Base-by-base conservation (phyloP, 176 grass and related monocot species). In the Pontederia paniculata region DNA sequence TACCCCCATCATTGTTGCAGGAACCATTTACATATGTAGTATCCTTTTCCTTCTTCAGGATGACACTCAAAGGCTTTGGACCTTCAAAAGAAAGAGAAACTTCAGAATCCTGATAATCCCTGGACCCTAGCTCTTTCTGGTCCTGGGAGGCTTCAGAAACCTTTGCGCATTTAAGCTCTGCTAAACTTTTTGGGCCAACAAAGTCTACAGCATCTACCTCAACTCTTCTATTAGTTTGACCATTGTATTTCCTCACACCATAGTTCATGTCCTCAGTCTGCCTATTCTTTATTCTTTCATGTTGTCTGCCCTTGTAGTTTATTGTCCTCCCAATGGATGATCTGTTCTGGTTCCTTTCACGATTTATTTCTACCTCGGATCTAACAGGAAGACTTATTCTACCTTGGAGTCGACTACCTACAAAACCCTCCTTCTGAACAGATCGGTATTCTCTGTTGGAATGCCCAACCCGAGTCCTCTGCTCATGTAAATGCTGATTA, bases 41-140 rank as follows among this genome's bases (percentile, higher is more conserved):
- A 65, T 79, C 68, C 72, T 77, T 74, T 78, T 98, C 91, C 78
- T 69, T 82, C 77, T 85, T 77, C 44, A 98, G 72, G 65, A 98
- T 98, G 45, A 84, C 62, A 9, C 83, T 93, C 10, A 98, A 73
- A 8, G 83, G 80, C 65, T 37, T 37, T 37, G 28, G 28, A 37
- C 28, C 28, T 37, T 37, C 28, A 37, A 37, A 37, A 37, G 28
- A 37, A 37, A 37, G 28, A 37, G 28, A 37, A 1, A 5, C 28
- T 37, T 37, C 28, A 37, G 28, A 37, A 37, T 37, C 28, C 28
- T 37, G 28, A 37, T 37, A 37, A 2, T 5, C 28, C 28, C 28
- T 37, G 28, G 28, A 37, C 28, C 28, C 28, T 37, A 37, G 7
- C 28, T 6, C 7, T 37, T 37, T 37, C 28, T 37, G 28, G 7